Evolutionary conservation across 352 stramenopile genomes (phyloP), one percentile per base, ranked within the genome.

Genomic region (Globisporangium cystogenes): DNA sequence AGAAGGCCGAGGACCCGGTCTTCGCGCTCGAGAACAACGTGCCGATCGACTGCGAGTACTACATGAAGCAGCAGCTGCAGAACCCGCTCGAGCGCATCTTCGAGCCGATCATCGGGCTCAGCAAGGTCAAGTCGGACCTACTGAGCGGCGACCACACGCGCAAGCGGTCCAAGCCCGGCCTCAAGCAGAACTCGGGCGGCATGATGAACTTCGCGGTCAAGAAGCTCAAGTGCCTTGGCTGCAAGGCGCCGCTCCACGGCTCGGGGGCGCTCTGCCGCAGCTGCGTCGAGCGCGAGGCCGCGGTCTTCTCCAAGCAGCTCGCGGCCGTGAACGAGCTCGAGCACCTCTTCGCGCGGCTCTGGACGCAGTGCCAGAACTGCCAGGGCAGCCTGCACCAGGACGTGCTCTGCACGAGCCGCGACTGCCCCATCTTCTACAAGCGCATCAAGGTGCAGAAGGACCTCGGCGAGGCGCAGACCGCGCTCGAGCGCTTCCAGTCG

Each of bases 161-260:
- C 56, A 98, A 98, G 67, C 93, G 98, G 21, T 98, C 96, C 48
- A 99, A 98, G 65, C 93, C 95, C 4, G 98, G 93, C 1, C 78
- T 97, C 8, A 95, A 93, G 48, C 89, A 97, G 33, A 95, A 96
- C 57, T 97, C 96, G 36, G 96, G 96, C 55, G 97, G 96, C 53
- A 98, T 99, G 75, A 99, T 99, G 93, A 98, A 97, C 67, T 99
- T 99, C 72, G 94, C 97, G 12, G 87, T 98, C 20, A 99, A 99
- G 70, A 98, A 97, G 59, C 79, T 96, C 45, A 98, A 96, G 57
- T 99, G 96, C 70, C 84, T 99, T 40, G 96, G 96, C 18, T 99
- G 97, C 75, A 99, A 99, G 68, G 90, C 94, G 8, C 80, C 95
- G 45, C 70, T 97, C 43, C 93, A 87, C 55, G 90, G 89, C 48